Base-by-base conservation (phyloP, 495 filamentous ascomycete species). In the Hypoxylon lienhwacheense region DNA sequence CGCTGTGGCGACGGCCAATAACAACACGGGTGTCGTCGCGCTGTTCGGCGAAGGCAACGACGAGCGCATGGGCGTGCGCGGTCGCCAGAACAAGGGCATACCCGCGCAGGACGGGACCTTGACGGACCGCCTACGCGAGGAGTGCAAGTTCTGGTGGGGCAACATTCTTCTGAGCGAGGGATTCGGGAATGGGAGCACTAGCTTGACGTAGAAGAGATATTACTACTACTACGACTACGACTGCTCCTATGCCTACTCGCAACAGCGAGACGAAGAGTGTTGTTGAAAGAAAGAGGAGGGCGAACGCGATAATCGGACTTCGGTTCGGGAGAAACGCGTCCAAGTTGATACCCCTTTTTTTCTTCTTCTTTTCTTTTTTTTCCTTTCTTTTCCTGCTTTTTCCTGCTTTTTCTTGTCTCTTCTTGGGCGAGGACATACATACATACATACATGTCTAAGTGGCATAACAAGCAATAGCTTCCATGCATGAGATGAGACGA, bases 11-110 rank as follows among this genome's bases (percentile, higher is more conserved):
- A 47, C 51, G 1, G 24, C 37, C 10, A 24, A 43, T 2, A 26
- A 58, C 14, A 43, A 37, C 3, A 60, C 47, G 11, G 71, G 69
- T 4, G 47, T 40, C 22, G 53, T 81, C 1, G 65, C 81, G 60
- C 69, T 83, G 0, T 85, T 87, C 64, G 83, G 84, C 11, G 70
- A 82, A 46, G 82, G 78, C 2, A 86, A 86, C 64, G 76, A 85
- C 45, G 82, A 86, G 64, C 56, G 76, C 5, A 53, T 63, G 46
- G 63, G 65, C 8, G 7, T 35, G 0, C 71, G 70, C 8, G 78
- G 77, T 1, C 72, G 73, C 8, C 56, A 36, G 4, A 47, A 63
- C 4, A 53, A 39, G 7, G 81, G 80, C 0, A 63, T 66, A 1
- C 67, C 77, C 11, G 81, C 73, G 0, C 60, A 77, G 54, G 65